phyloP scores from a whole-genome alignment of 441 rosid genomes.

The Corymbia calophylla region DNA sequence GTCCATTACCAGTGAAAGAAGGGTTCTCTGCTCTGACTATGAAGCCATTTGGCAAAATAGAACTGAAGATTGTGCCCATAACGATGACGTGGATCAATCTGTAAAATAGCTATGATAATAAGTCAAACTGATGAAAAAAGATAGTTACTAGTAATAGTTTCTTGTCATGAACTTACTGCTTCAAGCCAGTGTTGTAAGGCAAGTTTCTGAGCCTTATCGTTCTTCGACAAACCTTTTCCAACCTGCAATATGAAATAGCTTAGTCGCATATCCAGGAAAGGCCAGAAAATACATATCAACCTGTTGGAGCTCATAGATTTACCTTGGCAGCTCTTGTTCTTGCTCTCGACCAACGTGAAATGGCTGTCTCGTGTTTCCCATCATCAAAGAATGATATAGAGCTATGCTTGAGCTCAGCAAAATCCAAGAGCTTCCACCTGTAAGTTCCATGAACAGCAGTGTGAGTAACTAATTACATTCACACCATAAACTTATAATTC shows the following conservation, averaged over 20 bases:
- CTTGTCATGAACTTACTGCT: conserved; percentile 51
- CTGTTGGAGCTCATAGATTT: background rate
- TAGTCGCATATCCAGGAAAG: background rate
- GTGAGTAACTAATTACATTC: background rate
- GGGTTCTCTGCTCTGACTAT: conserved; percentile 76
- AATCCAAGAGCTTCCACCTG: conserved; percentile 98
- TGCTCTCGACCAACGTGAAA: conserved; percentile 97
- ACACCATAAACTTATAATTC: background rate
- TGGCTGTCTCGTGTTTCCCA: conserved; percentile 84
- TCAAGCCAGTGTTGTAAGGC: conserved; percentile 97
- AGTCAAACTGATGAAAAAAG: background rate
- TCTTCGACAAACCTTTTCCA: conserved; percentile 93
- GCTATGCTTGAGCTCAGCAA: conserved; percentile 86
- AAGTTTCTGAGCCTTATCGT: conserved; percentile 81
- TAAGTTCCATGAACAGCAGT: background rate
- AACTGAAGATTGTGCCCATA: conserved; percentile 93
- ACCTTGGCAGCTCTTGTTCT: conserved; percentile 93
- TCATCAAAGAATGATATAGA: conserved; percentile 87
- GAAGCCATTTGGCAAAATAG: conserved; percentile 78
- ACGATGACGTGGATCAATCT: conserved; percentile 96
- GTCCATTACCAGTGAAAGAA: conserved; percentile 83
- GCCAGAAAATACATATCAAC: background rate
- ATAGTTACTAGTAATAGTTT: conserved; percentile 2
- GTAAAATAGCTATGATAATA: background rate
- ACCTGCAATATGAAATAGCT: conserved; percentile 29